Conservation (phyloP, 2,329 filamentous ascomycete species). For the Cytospora piceae region DNA sequence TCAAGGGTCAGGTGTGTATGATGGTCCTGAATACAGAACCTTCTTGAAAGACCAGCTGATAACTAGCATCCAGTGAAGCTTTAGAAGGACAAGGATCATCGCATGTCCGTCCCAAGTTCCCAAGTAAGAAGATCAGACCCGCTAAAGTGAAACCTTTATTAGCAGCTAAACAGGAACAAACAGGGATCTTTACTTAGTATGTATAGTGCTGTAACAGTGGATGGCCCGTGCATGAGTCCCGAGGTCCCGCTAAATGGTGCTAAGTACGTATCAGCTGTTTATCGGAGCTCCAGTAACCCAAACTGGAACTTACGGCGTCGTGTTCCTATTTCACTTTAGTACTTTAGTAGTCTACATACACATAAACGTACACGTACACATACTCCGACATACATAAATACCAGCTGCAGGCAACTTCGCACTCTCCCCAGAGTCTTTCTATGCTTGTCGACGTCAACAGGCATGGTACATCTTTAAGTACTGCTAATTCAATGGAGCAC, state of each 20-base stretch:
- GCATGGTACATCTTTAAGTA: neutral
- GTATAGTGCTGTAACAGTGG: too few species aligned
- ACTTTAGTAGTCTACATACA: neutral
- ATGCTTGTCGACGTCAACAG: slow-evolving; percentile 4
- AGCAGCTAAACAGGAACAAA: neutral
- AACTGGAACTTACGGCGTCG: slow-evolving; percentile 2
- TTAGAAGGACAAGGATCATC: neutral
- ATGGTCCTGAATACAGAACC: too few species aligned
- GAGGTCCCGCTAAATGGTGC: neutral
- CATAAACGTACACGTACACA: neutral
- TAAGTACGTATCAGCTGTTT: slow-evolving; percentile 16
- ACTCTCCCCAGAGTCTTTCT: neutral
- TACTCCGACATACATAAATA: slow-evolving; percentile 5
- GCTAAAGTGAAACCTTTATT: slow-evolving; percentile 4
- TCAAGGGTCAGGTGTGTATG: neutral
- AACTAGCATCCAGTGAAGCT: neutral
- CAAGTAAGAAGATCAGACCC: slow-evolving; percentile 1
- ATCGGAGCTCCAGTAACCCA: neutral
- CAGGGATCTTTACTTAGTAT: neutral
- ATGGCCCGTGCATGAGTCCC: slow-evolving; percentile 18
- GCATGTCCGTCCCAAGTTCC: neutral
- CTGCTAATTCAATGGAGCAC: slow-evolving; percentile 19
- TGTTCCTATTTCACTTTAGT: slow-evolving; percentile 5
- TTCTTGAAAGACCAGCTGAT: slow-evolving; percentile 10
- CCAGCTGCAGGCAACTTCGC: neutral